These are phyloP conservation scores for Acmispon strigosus DNA, from an alignment of 306 rosid species.

Conservation along the genomic window DNA sequence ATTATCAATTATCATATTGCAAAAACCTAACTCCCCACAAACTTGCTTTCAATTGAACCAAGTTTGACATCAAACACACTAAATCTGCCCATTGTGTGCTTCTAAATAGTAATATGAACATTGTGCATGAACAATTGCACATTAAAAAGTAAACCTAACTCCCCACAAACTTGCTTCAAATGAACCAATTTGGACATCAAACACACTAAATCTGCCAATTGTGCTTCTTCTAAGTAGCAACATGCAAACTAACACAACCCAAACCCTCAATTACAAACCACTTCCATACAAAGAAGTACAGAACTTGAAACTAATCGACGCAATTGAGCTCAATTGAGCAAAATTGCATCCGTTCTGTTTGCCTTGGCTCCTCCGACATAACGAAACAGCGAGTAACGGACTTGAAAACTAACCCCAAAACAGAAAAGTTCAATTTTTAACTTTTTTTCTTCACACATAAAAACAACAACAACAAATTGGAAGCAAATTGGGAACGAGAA, in stretches of 20 bases:
- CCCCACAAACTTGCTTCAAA: slow-evolving; percentile 11
- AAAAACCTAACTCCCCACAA: neutral
- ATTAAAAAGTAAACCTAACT: neutral
- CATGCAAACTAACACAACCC: neutral
- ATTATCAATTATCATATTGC: neutral
- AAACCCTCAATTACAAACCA: neutral
- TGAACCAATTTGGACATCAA: neutral
- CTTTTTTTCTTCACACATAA: no score
- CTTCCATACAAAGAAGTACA: neutral
- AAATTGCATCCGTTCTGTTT: neutral
- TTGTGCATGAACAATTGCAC: no score
- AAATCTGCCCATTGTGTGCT: no score
- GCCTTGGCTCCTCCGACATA: neutral
- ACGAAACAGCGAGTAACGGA: slow-evolving; percentile 28
- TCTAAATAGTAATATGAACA: neutral
- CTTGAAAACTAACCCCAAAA: slow-evolving; percentile 26
- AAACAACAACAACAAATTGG: neutral
- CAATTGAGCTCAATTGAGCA: slow-evolving; percentile 18
- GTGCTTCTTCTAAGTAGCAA: neutral
- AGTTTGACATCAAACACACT: neutral
- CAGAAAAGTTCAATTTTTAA: neutral
- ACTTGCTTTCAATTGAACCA: slow-evolving; percentile 8
- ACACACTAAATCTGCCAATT: slow-evolving; percentile 16
- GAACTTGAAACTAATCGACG: neutral
- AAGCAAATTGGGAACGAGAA: slow-evolving; percentile 1